phyloP scores from a whole-genome alignment of 805 yeast genomes.

The Tetrapisispora arboricola region DNA sequence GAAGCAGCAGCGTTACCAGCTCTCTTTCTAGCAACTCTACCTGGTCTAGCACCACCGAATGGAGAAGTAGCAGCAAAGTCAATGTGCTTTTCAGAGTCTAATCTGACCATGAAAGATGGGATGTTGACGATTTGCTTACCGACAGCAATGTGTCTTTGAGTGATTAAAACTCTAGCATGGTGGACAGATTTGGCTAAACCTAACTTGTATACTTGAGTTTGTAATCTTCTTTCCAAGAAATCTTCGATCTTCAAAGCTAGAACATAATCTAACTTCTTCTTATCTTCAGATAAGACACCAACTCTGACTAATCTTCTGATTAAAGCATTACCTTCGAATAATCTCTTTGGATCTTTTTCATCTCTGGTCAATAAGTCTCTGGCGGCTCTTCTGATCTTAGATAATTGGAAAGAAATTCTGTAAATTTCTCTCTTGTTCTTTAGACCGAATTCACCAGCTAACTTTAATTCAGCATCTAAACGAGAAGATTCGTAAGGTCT shows the following conservation, averaged over 20 bases:
- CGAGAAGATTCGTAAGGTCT: conserved; percentile 99
- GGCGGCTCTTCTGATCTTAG: conserved; percentile 99
- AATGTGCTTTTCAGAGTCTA: conserved; percentile 99
- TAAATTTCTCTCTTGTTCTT: conserved; percentile 99
- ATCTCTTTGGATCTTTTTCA: conserved; percentile 99
- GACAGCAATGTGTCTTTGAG: conserved; percentile 99
- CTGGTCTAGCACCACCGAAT: conserved; percentile 99
- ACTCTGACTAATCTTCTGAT: conserved; percentile 98
- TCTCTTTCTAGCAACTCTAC: conserved; percentile 98
- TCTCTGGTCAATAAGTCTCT: conserved; percentile 99
- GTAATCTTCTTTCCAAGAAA: conserved; percentile 99
- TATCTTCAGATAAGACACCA: conserved; percentile 98
- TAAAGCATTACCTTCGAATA: conserved; percentile 99
- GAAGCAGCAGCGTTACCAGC: conserved; percentile 47
- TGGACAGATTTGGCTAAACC: conserved; percentile 99
- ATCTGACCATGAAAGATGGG: conserved; percentile 99
- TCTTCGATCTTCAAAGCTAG: conserved; percentile 97
- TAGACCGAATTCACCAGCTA: conserved; percentile 99
- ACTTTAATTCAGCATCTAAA: conserved; percentile 97
- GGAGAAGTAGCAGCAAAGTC: conserved; percentile 99
- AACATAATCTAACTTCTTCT: conserved; percentile 99
- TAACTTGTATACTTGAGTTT: conserved; percentile 99
- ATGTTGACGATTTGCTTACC: conserved; percentile 99
- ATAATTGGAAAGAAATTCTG: conserved; percentile 99
- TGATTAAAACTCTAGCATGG: conserved; percentile 98